These are phyloP conservation scores for Yarrowia keelungensis DNA, from an alignment of 805 yeast species.

Conservation along the genomic window DNA sequence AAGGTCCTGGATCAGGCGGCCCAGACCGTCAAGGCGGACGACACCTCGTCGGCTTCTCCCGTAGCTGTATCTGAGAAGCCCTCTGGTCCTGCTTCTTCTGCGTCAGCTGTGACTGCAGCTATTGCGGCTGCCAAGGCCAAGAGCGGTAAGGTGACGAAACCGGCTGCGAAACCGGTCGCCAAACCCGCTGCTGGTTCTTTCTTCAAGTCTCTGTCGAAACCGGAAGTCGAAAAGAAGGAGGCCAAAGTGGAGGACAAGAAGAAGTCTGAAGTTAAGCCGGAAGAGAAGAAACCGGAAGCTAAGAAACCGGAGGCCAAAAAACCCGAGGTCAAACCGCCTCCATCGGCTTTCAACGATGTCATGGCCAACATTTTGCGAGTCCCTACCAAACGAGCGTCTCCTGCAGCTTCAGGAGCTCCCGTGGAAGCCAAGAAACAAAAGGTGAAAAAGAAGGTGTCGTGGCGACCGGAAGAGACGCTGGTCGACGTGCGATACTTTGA, in stretches of 20 bases:
- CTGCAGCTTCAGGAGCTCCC: slow-evolving; percentile 1
- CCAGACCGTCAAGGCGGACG: slow-evolving; percentile 7
- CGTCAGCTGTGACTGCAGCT: slow-evolving; percentile 2
- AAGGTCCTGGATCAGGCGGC: slow-evolving; percentile 10
- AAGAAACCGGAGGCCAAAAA: neutral
- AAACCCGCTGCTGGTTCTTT: slow-evolving; percentile 16
- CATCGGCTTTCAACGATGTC: slow-evolving; percentile 19
- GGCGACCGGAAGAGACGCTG: slow-evolving; percentile 22
- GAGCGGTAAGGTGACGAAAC: slow-evolving; percentile 2
- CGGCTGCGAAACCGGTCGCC: slow-evolving; percentile 1
- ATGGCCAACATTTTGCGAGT: slow-evolving; percentile 32
- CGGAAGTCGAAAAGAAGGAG: slow-evolving; percentile 9
- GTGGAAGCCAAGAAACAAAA: slow-evolving; percentile 31
- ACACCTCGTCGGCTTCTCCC: neutral
- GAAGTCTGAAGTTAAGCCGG: neutral
- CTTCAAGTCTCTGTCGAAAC: slow-evolving; percentile 18
- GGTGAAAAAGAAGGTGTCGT: slow-evolving; percentile 23
- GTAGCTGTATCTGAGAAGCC: neutral
- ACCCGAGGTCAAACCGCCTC: neutral
- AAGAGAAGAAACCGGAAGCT: neutral
- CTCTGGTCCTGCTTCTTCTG: neutral
- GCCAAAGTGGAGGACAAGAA: neutral
- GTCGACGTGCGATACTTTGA: slow-evolving; percentile 34
- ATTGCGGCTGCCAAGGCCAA: slow-evolving; percentile 12
- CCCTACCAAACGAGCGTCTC: slow-evolving; percentile 20